Base-by-base conservation (phyloP, 306 rosid genomes). In the Boehmeria nivea region DNA sequence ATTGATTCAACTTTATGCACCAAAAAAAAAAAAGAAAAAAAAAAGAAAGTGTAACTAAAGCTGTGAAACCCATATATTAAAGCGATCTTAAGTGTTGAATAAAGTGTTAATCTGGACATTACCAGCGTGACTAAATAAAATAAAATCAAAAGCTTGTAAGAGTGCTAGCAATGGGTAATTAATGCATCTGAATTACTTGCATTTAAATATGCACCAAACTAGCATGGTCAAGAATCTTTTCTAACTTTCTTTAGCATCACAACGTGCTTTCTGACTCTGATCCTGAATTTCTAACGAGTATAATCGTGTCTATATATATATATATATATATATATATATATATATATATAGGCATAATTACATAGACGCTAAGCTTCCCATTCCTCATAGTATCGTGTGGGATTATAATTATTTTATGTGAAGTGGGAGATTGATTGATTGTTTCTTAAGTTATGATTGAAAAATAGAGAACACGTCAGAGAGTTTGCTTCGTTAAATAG, bases 201-300 rank as follows among this genome's bases (percentile, higher is more conserved):
- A 40, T 21, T 27, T 6, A 53, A 33, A 31, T 2, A 14, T 52
- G 12, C 3, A 28, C 7, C 21, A 54, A 17, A 15, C 11, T 31
- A 31, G 36, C 9, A 5, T 15, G 0, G 17, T n/a, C 22, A 51
- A 15, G 20, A 50, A 50, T 50, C 36, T 51, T 33, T 8, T 23
- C 18, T 21, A 50, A 15, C 21, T 27, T 8, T 51, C 19, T 10
- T 25, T 22, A 31, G 59, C 59, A 54, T 5, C 27, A 36, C 13
- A 33, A 34, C 45, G 28, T 54, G 59, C 43, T 54, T 34, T 54
- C 59, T 33, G 59, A 54, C 59, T 11, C 20, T 28, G 10, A 53
- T 6, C 10, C 25, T 54, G 26, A 54, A 54, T 12, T 40, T 20
- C 43, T 19, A 54, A 28, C 15, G 14, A 18, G 37, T 54, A 17